phyloP scores from a whole-genome alignment of 805 yeast genomes.

The Candida peoriensis region DNA sequence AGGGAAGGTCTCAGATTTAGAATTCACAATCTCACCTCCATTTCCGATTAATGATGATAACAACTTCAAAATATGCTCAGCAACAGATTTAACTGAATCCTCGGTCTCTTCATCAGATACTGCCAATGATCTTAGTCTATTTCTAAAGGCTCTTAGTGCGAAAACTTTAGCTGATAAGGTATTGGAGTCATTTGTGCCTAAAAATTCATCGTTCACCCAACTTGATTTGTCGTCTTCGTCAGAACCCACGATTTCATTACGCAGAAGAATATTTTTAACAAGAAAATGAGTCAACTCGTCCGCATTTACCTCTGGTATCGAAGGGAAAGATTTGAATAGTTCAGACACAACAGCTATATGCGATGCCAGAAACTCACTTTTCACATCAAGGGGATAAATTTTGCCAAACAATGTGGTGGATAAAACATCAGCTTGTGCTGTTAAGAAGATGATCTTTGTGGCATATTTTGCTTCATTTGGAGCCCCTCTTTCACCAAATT shows the following conservation, averaged over 20 bases:
- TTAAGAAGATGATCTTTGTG: slow-evolving; percentile 48
- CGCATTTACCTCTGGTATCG: slow-evolving; percentile 45
- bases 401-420: slow-evolving; percentile 33
- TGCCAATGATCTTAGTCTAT: slow-evolving; percentile 43
- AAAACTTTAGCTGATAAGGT: slow-evolving; percentile 44
- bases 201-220: slow-evolving; percentile 44
- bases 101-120: slow-evolving; percentile 28
- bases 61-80: slow-evolving; percentile 63
- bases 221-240: slow-evolving; percentile 27
- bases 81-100: slow-evolving; percentile 36
- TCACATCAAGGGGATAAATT: slow-evolving; percentile 46
- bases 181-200: slow-evolving; percentile 29
- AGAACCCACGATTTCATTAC: slow-evolving; percentile 37
- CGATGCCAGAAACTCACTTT: slow-evolving; percentile 39
- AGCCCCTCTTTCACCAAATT: slow-evolving; percentile 45
- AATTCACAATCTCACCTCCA: slow-evolving; percentile 68
- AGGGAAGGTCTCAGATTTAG: slow-evolving; percentile 38
- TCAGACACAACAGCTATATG: slow-evolving; percentile 59
- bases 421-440: slow-evolving; percentile 36
- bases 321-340: slow-evolving; percentile 44
- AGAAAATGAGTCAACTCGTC: slow-evolving; percentile 55
- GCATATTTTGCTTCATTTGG: slow-evolving; percentile 64
- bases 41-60: slow-evolving; percentile 62
- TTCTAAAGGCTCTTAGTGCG: slow-evolving; percentile 53
- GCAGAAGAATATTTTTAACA: slow-evolving; percentile 56